Evolutionary conservation across 352 stramenopile species (phyloP).

Genomic region (Phytophthora idaei): DNA sequence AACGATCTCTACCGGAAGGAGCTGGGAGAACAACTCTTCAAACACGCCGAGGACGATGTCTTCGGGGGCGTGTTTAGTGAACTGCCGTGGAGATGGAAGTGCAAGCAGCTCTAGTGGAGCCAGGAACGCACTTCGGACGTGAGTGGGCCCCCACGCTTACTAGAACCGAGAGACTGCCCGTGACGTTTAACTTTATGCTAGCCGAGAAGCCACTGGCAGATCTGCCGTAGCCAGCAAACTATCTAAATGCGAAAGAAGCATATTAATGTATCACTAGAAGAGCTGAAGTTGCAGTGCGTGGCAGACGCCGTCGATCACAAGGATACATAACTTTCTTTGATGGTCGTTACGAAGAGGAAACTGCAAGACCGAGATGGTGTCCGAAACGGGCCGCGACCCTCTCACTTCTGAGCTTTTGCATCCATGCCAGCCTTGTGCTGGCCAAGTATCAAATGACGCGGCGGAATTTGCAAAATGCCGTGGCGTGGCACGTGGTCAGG

Average conservation of each 20-base stretch:
- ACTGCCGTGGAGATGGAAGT: conserved; percentile 51
- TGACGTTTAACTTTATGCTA: conserved; percentile 35
- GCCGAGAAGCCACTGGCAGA: conserved; percentile 29
- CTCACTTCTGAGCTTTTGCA: conserved; percentile 14
- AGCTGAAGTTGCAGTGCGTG: not conserved
- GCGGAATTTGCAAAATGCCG: conserved; percentile 21
- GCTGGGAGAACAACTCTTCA: conserved; percentile 39
- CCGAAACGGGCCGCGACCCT: conserved; percentile 21
- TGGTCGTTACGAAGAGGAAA: conserved; percentile 14
- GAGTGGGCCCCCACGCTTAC: conserved; percentile 43
- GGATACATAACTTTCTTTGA: not conserved
- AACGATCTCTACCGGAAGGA: conserved; percentile 55
- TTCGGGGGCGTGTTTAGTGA: conserved; percentile 47
- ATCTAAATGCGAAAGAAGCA: conserved; percentile 31
- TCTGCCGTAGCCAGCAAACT: conserved; percentile 16
- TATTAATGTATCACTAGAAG: conserved; percentile 32
- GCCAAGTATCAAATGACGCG: conserved; percentile 31
- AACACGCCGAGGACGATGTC: conserved; percentile 58
- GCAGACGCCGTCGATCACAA: too few species aligned
- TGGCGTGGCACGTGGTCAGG: conserved; percentile 3
- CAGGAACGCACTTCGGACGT: conserved; percentile 45
- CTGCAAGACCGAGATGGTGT: not conserved
- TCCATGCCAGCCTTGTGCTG: conserved; percentile 28
- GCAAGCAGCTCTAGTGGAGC: conserved; percentile 28
- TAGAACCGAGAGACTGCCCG: conserved; percentile 5